Evolutionary conservation across 75 land plant genomes (phyloP).

Genomic region (Sequoia sempervirens): DNA sequence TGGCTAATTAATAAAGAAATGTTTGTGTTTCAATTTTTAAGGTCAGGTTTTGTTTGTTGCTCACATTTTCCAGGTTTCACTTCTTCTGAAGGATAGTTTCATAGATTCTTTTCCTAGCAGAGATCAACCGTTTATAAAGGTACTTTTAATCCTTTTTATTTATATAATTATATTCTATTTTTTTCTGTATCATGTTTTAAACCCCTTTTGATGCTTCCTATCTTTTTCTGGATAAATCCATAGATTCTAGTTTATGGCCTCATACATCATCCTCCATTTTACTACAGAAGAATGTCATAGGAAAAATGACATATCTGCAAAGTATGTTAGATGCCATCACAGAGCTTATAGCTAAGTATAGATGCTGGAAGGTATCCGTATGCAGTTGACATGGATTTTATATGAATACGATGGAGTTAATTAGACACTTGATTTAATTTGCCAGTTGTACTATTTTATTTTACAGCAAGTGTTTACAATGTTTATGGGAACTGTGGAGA

Average conservation of each 20-base stretch:
- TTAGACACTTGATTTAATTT: background rate
- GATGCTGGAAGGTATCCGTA: background rate
- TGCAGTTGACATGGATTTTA: background rate
- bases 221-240: background rate
- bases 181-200: background rate
- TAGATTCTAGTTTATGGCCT: background rate
- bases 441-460: conserved; percentile 1
- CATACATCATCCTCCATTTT: background rate
- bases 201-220: background rate
- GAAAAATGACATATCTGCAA: background rate
- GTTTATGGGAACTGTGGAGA: background rate
- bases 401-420: background rate
- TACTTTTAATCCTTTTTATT: conserved; percentile 15
- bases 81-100: conserved; percentile 94
- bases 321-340: background rate
- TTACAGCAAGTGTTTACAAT: background rate
- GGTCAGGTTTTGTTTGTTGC: background rate
- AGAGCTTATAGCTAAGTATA: background rate
- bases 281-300: background rate
- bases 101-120: conserved; percentile 85
- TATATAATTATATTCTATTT: background rate
- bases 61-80: conserved; percentile 66
- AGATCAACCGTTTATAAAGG: conserved; percentile 95
- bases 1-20: background rate
- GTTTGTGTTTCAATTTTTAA: background rate